Base-by-base conservation (phyloP, 305 asterid species). In the Fraxinus floribunda region DNA sequence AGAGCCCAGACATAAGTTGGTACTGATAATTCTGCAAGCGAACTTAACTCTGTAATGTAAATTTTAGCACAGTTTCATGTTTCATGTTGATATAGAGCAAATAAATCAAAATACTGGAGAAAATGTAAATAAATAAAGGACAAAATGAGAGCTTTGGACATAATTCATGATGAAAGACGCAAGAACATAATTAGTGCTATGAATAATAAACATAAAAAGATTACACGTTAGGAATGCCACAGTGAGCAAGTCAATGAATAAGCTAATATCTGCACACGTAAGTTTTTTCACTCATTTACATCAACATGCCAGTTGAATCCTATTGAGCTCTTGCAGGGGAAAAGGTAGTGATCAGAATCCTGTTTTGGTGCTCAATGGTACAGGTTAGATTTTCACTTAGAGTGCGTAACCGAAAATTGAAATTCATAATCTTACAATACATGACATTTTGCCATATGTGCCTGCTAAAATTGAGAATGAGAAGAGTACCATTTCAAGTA, bases 1-100 rank as follows among this genome's bases (percentile, higher is more conserved):
- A 83, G 72, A 78, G 18, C 39, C 62, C 79, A 72, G 49, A 68
- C 52, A 49, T 55, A 79, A 78, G 46, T 49, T 22, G 39, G 77
- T 75, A 26, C 39, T 30, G 38, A 66, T 24, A 68, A 75, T 78
- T 81, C 74, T 70, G 74, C 71, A 66, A 32, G 66, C 57, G 68
- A 29, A 15, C 26, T 62, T 44, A 38, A 82, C 81, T 46, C 20
- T 79, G 5, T 13, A 30, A 16, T 60, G 71, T 79, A 76, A 81
- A 81, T 81, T 78, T 70, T 57, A 57, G 46, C 29, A 30, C 20
- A 68, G 20, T 68, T 26, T 13, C 20, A 29, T 70, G 20, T 68
- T 26, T 4, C 20, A 29, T 70, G 39, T 1, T 29, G 20, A 30
- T 4, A 68, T 10, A 70, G 39, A 70, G 75, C 34, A 30, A 70